Percentiles rank a stretch among this genome's conserved stretches.
Evolutionary conservation across 306 rosid genomes (phyloP).

Genomic region (Delonix regia): DNA sequence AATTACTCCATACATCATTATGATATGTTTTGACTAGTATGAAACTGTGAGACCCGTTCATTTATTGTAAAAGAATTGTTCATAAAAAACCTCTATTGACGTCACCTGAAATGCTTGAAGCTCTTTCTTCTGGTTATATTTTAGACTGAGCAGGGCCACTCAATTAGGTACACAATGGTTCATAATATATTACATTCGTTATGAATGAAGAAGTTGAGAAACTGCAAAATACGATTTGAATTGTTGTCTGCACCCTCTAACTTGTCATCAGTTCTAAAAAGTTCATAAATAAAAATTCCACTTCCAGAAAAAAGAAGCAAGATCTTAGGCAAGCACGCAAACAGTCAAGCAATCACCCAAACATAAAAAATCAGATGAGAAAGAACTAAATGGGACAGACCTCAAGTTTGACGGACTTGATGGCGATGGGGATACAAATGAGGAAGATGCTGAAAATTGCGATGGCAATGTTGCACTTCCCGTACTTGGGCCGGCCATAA

Average conservation of each 20-base stretch:
- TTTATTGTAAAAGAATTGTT: neutral
- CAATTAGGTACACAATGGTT: neutral
- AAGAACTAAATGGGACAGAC: too few species aligned
- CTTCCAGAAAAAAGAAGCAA: too few species aligned
- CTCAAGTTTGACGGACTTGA: too few species aligned
- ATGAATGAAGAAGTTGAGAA: neutral
- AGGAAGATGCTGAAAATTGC: too few species aligned
- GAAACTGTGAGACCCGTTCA: neutral
- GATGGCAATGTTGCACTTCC: too few species aligned
- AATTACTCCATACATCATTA: neutral
- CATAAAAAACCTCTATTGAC: neutral
- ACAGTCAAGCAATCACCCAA: too few species aligned
- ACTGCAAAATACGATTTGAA: neutral
- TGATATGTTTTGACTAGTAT: neutral
- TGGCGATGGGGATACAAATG: too few species aligned
- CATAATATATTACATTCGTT: neutral
- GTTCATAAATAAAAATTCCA: too few species aligned
- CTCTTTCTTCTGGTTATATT: neutral
- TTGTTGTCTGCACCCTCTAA: neutral
- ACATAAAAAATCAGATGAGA: too few species aligned
- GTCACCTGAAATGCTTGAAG: neutral
- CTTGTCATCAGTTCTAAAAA: too few species aligned
- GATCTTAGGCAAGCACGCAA: too few species aligned
- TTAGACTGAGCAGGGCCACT: neutral
- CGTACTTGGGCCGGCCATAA: slow-evolving; percentile 84